Evolutionary conservation across 768 basidiomycete genomes (phyloP).

Genomic region (Pleurotus djamor): DNA sequence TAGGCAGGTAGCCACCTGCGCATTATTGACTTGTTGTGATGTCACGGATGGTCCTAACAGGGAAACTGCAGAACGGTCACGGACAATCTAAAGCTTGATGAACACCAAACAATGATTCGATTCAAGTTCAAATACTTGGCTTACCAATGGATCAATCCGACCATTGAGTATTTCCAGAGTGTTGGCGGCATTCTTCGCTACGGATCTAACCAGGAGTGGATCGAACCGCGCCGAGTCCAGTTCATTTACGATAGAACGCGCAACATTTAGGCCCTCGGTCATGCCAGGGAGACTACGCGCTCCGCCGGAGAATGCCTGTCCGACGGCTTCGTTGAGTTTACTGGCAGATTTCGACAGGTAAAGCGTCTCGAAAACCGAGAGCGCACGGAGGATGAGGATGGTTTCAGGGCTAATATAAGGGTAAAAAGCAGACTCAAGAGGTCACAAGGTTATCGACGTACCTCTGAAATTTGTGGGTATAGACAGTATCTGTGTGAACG

Average conservation of each 20-base stretch:
- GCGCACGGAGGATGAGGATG: slow-evolving; percentile 77
- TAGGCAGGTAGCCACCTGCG: slow-evolving; percentile 72
- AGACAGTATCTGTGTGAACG: slow-evolving; percentile 93
- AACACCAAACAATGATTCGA: not conserved
- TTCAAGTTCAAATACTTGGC: slow-evolving; percentile 18
- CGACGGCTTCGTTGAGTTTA: slow-evolving; percentile 81
- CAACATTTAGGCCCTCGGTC: slow-evolving; percentile 74
- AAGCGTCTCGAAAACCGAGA: slow-evolving; percentile 82
- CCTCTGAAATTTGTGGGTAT: slow-evolving; percentile 85
- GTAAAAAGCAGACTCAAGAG: slow-evolving; percentile 1
- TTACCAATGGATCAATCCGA: slow-evolving; percentile 67
- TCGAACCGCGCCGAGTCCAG: slow-evolving; percentile 93
- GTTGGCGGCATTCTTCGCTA: slow-evolving; percentile 70
- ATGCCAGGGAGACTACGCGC: slow-evolving; percentile 67
- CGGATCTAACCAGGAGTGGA: slow-evolving; percentile 76
- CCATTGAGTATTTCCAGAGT: slow-evolving; percentile 69
- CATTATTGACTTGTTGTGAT: slow-evolving; percentile 76
- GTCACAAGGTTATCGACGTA: slow-evolving; percentile 22
- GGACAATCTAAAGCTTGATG: slow-evolving; percentile 46
- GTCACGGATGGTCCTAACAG: slow-evolving; percentile 78
- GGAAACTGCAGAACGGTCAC: slow-evolving; percentile 76
- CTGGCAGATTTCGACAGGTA: slow-evolving; percentile 85
- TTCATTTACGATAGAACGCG: slow-evolving; percentile 83
- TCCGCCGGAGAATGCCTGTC: slow-evolving; percentile 74
- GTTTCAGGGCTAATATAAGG: slow-evolving; percentile 75